Evolutionary conservation across 208 protist genomes (phyloP), one percentile per base, ranked within the genome.

Genomic region (Leishmania braziliensis): DNA sequence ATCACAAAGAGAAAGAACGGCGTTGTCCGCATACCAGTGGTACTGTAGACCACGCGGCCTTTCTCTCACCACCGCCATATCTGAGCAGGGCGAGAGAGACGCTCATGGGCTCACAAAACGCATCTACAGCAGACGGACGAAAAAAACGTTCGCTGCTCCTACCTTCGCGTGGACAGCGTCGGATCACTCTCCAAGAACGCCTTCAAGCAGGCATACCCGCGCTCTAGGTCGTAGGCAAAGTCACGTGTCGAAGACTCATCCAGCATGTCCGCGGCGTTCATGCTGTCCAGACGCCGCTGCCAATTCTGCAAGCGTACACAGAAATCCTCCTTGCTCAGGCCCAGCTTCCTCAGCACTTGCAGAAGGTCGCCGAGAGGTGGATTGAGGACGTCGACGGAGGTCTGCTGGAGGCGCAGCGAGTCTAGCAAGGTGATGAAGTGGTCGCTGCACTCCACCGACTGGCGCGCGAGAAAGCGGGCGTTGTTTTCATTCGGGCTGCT

Each of bases 351-450:
- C 43, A 97, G 75, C 26, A 90, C 87, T 33, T 89, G 85, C 50
- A 98, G 63, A 26, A 99, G 87, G 63, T 99, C 98, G 23, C 86
- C 89, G 23, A 99, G 89, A 9, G 95, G 88, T 8, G 98, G 97
- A 86, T 98, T 94, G 6, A 99, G 63, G 60, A 95, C 84, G 73
- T 99, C 98, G 12, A 98, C 96, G 26, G 97, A 95, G 1, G 90
- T 93, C 84, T 98, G 93, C 66, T 96, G 92, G 58, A 99, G 86
- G 26, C 94, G 92, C 46, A 99, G 83, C 2, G 95, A 89, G 79
- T 99, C 97, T 73, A 99, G 91, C 23, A 98, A 75, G 14, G 98
- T 99, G 83, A 99, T 99, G 78, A 99, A 98, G 84, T 95, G 88
- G 84, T 99, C 94, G 39, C 92, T 95, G 76, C 94, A 95, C 76